A percentile compares a stretch with the other conserved stretches of the same genome.
phyloP scores from a whole-genome alignment of 805 yeast genomes.

The Kodamaea restingae region DNA sequence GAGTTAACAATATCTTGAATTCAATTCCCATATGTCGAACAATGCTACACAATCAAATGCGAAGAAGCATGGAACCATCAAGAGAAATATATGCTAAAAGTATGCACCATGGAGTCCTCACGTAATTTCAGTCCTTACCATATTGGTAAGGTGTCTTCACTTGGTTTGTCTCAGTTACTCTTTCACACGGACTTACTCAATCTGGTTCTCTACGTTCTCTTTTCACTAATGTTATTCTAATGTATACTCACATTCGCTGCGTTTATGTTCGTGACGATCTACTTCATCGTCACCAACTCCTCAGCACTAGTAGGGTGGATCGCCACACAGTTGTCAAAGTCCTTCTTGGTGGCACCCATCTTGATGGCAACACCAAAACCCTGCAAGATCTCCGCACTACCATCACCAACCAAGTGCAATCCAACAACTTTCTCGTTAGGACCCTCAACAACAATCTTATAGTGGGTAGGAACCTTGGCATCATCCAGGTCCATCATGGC shows the following conservation, averaged over 20 bases:
- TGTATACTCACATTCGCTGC: too few relatives aligned
- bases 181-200: too few relatives aligned
- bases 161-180: too few relatives aligned
- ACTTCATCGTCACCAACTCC: conserved; percentile 80
- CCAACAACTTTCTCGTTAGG: conserved; percentile 92
- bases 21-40: too few relatives aligned
- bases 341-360: conserved; percentile 98
- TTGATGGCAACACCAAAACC: conserved; percentile 98
- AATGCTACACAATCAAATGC: too few relatives aligned
- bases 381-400: conserved; percentile 88
- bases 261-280: too few relatives aligned
- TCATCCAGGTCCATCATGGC: conserved; percentile 66
- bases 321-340: conserved; percentile 94
- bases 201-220: background rate
- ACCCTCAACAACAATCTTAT: conserved; percentile 77
- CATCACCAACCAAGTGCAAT: conserved; percentile 87
- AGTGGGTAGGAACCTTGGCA: conserved; percentile 79
- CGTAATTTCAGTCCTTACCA: too few relatives aligned
- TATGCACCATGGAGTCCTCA: too few relatives aligned
- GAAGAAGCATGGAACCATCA: too few relatives aligned
- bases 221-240: background rate
- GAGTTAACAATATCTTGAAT: too few relatives aligned
- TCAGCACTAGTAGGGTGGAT: conserved; percentile 99
- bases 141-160: too few relatives aligned
- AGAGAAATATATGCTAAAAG: too few relatives aligned